phyloP scores from a whole-genome alignment of 495 filamentous ascomycete species.

The Corynascus novoguineensis region DNA sequence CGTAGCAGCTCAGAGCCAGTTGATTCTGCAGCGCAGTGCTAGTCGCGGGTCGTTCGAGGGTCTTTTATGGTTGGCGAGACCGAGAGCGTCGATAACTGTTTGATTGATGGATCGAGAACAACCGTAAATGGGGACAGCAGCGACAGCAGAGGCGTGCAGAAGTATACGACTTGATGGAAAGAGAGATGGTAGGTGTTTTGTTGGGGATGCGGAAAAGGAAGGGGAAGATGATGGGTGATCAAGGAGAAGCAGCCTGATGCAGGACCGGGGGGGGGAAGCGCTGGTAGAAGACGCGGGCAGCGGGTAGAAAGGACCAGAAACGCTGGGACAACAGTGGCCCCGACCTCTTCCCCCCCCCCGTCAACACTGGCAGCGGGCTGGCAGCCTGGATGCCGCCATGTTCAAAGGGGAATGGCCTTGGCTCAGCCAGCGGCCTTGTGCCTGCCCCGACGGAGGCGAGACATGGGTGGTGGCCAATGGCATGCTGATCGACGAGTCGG shows the following conservation, averaged over 20 bases:
- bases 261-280: conserved; percentile 24
- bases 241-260: conserved; percentile 5
- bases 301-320: conserved; percentile 33
- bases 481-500: conserved; percentile 17
- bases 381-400: conserved; percentile 26
- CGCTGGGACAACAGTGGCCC: conserved; percentile 23
- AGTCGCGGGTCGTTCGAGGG: conserved; percentile 10
- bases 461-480: conserved; percentile 24
- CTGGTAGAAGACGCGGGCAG: conserved; percentile 31
- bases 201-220: background rate
- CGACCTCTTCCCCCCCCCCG: conserved; percentile 22
- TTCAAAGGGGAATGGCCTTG: conserved; percentile 24
- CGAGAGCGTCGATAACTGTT: background rate
- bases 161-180: conserved; percentile 20
- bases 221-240: conserved; percentile 8
- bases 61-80: background rate
- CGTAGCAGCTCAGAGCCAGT: conserved; percentile 18
- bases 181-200: background rate
- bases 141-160: conserved; percentile 32
- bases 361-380: conserved; percentile 11
- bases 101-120: conserved; percentile 13
- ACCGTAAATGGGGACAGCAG: conserved; percentile 22
- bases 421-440: conserved; percentile 15
- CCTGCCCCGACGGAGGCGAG: conserved; percentile 19
- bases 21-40: conserved; percentile 15